Conservation (phyloP, 202 grass and related monocot species). For the Elaeis oleifera region DNA sequence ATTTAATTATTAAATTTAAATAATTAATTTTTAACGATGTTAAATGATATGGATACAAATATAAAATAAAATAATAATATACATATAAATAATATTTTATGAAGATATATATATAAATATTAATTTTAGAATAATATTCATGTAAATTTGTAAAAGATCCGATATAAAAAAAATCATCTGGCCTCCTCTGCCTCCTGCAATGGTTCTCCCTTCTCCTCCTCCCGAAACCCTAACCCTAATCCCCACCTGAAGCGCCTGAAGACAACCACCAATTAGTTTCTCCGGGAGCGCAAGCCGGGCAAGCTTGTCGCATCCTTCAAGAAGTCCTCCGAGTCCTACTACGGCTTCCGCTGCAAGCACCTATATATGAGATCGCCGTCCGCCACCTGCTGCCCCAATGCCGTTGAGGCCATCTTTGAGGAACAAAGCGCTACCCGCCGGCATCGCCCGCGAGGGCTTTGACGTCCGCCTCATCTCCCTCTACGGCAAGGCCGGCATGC, state of each 20-base stretch:
- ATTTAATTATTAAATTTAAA: too few relatives aligned
- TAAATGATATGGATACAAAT: too few relatives aligned
- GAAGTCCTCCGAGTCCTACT: conserved; percentile 13
- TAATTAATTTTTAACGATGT: too few relatives aligned
- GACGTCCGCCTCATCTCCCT: conserved; percentile 45
- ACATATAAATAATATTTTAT: too few relatives aligned
- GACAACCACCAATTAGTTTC: conserved; percentile 15
- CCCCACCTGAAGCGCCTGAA: not conserved
- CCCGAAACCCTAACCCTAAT: not conserved
- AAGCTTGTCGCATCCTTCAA: conserved; percentile 52
- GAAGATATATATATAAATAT: too few relatives aligned
- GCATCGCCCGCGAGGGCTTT: conserved; percentile 35
- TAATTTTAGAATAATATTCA: too few relatives aligned
- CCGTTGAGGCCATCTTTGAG: conserved; percentile 42
- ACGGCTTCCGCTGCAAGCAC: conserved; percentile 42
- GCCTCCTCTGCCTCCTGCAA: too few relatives aligned
- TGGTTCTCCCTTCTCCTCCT: not conserved
- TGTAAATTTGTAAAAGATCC: too few relatives aligned
- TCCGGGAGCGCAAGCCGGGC: conserved; percentile 38
- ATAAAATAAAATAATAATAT: too few relatives aligned
- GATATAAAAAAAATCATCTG: too few relatives aligned
- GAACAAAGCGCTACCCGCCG: conserved; percentile 48
- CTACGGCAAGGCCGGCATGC: conserved; percentile 55
- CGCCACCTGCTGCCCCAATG: conserved; percentile 30
- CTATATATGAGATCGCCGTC: conserved; percentile 44